Evolutionary conservation across 148 eudicot species (phyloP), one percentile per base, ranked within the genome.

Genomic region (Rhododendron ferrugineum): DNA sequence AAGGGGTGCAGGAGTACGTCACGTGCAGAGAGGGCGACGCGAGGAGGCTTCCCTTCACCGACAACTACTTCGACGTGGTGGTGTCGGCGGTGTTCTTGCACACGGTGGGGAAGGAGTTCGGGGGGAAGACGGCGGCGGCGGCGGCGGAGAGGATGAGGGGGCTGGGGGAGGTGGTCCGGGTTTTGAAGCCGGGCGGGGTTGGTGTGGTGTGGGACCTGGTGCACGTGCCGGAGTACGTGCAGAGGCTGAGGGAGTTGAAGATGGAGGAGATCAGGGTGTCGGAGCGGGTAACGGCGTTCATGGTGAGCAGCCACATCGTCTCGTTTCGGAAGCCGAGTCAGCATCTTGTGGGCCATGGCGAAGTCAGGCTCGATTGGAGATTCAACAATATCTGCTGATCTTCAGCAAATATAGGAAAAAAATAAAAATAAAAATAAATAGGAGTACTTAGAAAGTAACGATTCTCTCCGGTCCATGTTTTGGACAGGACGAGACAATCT

Each of bases 1-100:
- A 96, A 77, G 98, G 98, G 10, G 98, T 96, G 14, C 98, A 96
- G 89, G 98, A 96, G 82, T 95, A 96, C 85, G 99, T 96, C 86
- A 96, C 99, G 4, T 94, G 97, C 82, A 85, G 99, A 32, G 93
- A 93, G 30, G 99, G 98, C 0, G 99, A 96, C 87, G 97, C 94
- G 0, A 82, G 95, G 36, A 84, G 90, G 44, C 91, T 96, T 5
- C 99, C 99, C 34, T 96, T 96, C 78, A 54, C 85, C 11, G 98
- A 95, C 82, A 88, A 93, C 75, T 95, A 93, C 89, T 96, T 96
- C 87, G 99, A 96, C 90, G 97, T 94, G 86, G 99, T 96, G 86
- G 99, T 95, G 1, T 95, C 98, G 2, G 96, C 89, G 0, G 90
- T 80, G 83, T 93, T 93, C 10, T 26, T 93, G n/a, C 96, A 93